Evolutionary conservation across 192 early-diverging fungal genomes (phyloP), one percentile per base, ranked within the genome.

Genomic region (Gonapodya sp.): DNA sequence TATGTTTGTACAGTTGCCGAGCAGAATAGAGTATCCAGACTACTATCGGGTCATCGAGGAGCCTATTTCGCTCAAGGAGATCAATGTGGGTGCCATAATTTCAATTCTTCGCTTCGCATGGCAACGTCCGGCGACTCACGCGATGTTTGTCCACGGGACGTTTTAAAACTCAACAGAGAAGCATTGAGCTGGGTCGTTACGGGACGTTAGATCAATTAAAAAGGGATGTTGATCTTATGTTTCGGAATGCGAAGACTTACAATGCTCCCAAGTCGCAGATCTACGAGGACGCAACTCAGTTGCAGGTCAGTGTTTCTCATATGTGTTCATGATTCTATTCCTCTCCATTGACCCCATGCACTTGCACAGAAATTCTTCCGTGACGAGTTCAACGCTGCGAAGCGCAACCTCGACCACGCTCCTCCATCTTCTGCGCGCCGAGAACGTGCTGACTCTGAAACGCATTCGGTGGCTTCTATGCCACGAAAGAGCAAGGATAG

Each of bases 171-270:
- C 81, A 89, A 79, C 85, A 94, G 87, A 84, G 85, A 24, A 89
- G 91, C 78, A 92, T 95, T 35, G 85, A 89, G 14, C 82, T 78
- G 31, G 81, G 85, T 37, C 89, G 87, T 64, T 97, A 97, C 82
- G 83, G 85, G 73, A 88, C 88, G 30, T 84, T 96, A 72, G 86
- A 90, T 14, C 87, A 89, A 31, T 95, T 97, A 81, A 88, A 90
- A 85, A 84, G 86, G n/a, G 97, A 99, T 84, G 89, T 97, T 81
- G 84, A 88, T 34, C 84, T 91, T 78, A 91, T 98, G 85, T 96
- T 97, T 83, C 88, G 93, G 80, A 99, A 99, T 81, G 96, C 96
- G 16, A 96, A 92, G 82, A 91, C 89, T 36, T 99, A 95, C 85
- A 98, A 98, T 84, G 92, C 91, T 79, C 88, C 93, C 36, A 92